Conservation (phyloP, 2,329 filamentous ascomycete genomes). For the Gliomastix tumulicola region DNA sequence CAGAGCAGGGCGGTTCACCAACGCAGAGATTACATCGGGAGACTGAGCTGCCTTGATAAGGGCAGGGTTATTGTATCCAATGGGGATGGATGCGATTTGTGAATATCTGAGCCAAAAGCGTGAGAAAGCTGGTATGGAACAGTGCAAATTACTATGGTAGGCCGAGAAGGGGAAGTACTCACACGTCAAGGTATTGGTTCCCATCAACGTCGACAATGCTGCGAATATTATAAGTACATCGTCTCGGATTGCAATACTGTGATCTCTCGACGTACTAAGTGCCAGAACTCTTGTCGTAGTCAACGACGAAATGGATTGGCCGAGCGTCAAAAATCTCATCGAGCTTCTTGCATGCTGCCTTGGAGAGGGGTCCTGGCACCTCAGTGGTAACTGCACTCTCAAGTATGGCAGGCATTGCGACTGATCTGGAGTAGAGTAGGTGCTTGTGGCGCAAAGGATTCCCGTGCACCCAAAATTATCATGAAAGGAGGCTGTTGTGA, state of each 20-base stretch:
- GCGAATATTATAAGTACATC: neutral
- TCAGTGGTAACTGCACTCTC: slow-evolving; percentile 25
- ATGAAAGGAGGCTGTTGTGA: too few relatives aligned
- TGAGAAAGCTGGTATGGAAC: neutral
- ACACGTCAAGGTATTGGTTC: slow-evolving; percentile 40
- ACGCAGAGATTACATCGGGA: slow-evolving; percentile 63
- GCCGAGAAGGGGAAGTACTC: neutral
- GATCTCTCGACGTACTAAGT: slow-evolving; percentile 31
- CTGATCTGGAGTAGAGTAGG: too few relatives aligned
- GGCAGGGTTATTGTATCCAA: slow-evolving; percentile 73
- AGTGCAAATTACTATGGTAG: neutral
- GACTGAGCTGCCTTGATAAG: slow-evolving; percentile 59
- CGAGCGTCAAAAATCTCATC: slow-evolving; percentile 43
- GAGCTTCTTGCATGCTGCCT: slow-evolving; percentile 31
- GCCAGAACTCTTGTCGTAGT: slow-evolving; percentile 43
- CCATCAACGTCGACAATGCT: slow-evolving; percentile 39
- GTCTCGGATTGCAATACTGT: neutral
- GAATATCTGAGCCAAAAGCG: slow-evolving; percentile 45
- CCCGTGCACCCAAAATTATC: too few relatives aligned
- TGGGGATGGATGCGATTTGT: slow-evolving; percentile 77
- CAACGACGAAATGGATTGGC: slow-evolving; percentile 43
- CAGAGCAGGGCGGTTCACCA: slow-evolving; percentile 74
- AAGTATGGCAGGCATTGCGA: slow-evolving; percentile 21
- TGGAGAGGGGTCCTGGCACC: slow-evolving; percentile 30
- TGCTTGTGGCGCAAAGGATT: too few relatives aligned